Conservation (phyloP, 192 early-diverging fungal genomes). For the Coemansia sp. region DNA sequence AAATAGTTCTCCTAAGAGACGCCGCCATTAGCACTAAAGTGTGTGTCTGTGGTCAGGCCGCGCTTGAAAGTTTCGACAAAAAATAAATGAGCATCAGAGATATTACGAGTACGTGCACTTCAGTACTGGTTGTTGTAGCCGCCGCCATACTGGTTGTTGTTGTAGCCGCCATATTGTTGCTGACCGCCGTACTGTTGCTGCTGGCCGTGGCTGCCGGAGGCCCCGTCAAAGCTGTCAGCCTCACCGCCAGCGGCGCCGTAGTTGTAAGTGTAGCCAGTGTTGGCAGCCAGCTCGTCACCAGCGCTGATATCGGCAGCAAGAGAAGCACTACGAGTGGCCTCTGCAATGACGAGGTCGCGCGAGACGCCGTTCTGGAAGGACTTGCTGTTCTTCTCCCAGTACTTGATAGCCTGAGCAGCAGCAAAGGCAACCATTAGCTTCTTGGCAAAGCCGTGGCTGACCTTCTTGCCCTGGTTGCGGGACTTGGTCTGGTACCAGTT, state of each 20-base stretch:
- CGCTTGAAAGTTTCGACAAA: neutral
- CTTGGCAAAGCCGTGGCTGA: conserved; percentile 49
- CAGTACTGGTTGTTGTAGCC: conserved; percentile 15
- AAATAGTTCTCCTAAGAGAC: neutral
- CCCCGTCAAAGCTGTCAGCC: conserved; percentile 31
- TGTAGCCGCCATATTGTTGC: conserved; percentile 10
- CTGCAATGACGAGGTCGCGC: conserved; percentile 43
- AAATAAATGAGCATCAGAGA: neutral
- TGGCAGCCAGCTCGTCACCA: conserved; percentile 5
- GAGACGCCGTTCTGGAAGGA: conserved; percentile 47
- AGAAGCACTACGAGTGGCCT: conserved; percentile 30
- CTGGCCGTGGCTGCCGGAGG: no score
- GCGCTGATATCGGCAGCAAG: conserved; percentile 28
- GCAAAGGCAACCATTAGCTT: conserved; percentile 54
- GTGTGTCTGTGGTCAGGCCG: neutral
- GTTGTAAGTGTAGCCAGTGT: conserved; percentile 16
- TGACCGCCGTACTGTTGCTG: conserved; percentile 3
- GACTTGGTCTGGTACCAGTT: conserved; percentile 57
- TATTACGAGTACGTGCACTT: neutral
- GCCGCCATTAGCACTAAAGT: neutral
- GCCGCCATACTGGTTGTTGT: conserved; percentile 22
- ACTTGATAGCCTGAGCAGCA: conserved; percentile 53
- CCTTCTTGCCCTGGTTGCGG: conserved; percentile 50
- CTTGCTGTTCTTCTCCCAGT: conserved; percentile 50
- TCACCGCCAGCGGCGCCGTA: conserved; percentile 21